Evolutionary conservation across 805 yeast species (phyloP), one percentile per base, ranked within the genome.

Genomic region (Grigorovia yakushimaensis): DNA sequence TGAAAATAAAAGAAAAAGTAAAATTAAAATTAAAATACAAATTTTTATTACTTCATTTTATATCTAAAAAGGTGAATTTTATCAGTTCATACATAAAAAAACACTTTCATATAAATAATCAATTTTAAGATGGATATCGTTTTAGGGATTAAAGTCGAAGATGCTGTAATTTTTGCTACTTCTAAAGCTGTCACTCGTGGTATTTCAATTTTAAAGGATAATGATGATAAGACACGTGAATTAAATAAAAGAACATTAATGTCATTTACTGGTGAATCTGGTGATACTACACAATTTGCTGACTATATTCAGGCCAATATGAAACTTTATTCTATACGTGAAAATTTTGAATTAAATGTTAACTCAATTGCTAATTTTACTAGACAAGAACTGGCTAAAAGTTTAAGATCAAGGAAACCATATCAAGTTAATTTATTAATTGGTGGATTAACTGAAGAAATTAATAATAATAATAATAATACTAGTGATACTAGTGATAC

Each of bases 201-300:
- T 48, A 84, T 88, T 47, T 82, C 95, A 13, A 77, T 88, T 44
- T 69, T 88, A 55, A 86, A 86, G 60, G 80, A 78, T 45, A 73
- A 76, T 43, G 96, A 88, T 66, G 88, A 83, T 67, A 88, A 88
- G 69, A 86, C 94, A 9, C 71, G 89, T 54, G 68, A 66, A 27
- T 73, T 91, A 57, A 86, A 86, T 56, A 75, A 80, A 37, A 91
- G 84, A 62, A 77, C 85, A 46, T 70, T 89, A 56, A 74, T 93
- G 71, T 96, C 97, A 40, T 89, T 71, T 70, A 83, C 95, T 1
- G 98, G 98, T 48, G 98, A 93, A 65, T 77, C 96, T 3, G 98
- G 98, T 51, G 98, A 93, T 64, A 86, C 97, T 48, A 88, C 83
- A 6, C 93, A 89, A 64, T 93, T 93, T 70, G 95, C 96, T 36